Evolutionary conservation across 805 yeast species (phyloP).

Genomic region (Kodamaea kaohsiungensis): DNA sequence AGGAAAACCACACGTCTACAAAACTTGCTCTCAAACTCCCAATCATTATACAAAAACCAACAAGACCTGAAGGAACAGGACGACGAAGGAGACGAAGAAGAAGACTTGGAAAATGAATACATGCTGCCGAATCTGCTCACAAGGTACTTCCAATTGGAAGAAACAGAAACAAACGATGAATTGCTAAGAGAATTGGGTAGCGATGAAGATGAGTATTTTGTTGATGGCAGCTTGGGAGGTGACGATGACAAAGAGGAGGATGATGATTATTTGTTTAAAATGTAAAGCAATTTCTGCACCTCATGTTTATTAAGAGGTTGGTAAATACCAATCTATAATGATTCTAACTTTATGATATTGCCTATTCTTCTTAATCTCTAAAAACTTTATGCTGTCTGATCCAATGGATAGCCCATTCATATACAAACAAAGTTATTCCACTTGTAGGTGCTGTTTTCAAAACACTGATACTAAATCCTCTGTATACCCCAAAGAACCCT

Average conservation of each 20-base stretch:
- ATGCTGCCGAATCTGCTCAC: constrained; percentile 43
- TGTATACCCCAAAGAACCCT: constrained; percentile 70
- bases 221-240: constrained; percentile 18
- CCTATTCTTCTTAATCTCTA: neutral
- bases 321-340: no score
- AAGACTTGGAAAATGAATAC: constrained; percentile 36
- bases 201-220: constrained; percentile 32
- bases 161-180: constrained; percentile 22
- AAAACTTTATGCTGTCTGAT: neutral
- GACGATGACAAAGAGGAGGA: constrained; percentile 20
- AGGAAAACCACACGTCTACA: constrained; percentile 24
- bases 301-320: no score
- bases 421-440: constrained; percentile 66
- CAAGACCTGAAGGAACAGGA: neutral
- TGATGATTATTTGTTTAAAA: constrained; percentile 35
- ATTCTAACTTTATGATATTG: neutral
- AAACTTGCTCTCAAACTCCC: constrained; percentile 37
- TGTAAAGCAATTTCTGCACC: no score
- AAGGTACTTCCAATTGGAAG: constrained; percentile 23
- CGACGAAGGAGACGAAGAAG: constrained; percentile 18
- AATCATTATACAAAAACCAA: constrained; percentile 26
- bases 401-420: constrained; percentile 39
- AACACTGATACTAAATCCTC: constrained; percentile 70
- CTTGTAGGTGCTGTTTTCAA: constrained; percentile 80
- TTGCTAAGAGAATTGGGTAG: constrained; percentile 18